Evolutionary conservation across 345 rosid genomes (phyloP), one percentile per base, ranked within the genome.

Genomic region (Laguncularia racemosa): DNA sequence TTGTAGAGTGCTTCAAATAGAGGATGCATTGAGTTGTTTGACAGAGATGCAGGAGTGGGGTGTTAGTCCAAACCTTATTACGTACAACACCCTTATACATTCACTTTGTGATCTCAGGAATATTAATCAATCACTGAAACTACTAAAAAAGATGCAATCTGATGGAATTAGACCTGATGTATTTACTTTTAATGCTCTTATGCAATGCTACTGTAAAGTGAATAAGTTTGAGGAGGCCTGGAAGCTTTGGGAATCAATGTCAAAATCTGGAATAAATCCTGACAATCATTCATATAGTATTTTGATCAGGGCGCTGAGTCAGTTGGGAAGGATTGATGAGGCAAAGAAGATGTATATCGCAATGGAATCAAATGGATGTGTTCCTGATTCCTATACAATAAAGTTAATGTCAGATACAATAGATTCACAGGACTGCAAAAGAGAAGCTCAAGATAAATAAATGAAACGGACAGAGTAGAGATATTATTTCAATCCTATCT

Each of bases 1-100:
- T 57, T 86, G 91, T 67, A 80, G 79, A 71, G 81, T 76, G 59
- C 67, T 72, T 47, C 65, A 54, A 69, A 53, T 76, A 20, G 81
- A 83, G 43, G 97, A 93, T 69, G 96, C 99, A 16, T 79, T 89
- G 50, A 81, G 73, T 63, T 89, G 99, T 78, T 81, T 93, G 52
- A 26, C 64, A 40, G 99, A 93, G 76, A 87, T 89, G 96, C 40
- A 67, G 59, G 79, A 78, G 56, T 89, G 99, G 96, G 85, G 85
- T n/a, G 71, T 87, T 67, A 51, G 78, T 65, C 96, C 95, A 49
- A 93, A 76, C 66, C 73, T 73, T 60, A 76, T 83, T 59, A 87
- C 83, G 18, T 85, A 86, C 71, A 84, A 85, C 64, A 84, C 81
- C 48, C 28, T 93, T 46, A 74, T 87, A 50, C 95, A 75, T 9